Conservation (phyloP, 495 filamentous ascomycete genomes). For the Penicillium soppii region DNA sequence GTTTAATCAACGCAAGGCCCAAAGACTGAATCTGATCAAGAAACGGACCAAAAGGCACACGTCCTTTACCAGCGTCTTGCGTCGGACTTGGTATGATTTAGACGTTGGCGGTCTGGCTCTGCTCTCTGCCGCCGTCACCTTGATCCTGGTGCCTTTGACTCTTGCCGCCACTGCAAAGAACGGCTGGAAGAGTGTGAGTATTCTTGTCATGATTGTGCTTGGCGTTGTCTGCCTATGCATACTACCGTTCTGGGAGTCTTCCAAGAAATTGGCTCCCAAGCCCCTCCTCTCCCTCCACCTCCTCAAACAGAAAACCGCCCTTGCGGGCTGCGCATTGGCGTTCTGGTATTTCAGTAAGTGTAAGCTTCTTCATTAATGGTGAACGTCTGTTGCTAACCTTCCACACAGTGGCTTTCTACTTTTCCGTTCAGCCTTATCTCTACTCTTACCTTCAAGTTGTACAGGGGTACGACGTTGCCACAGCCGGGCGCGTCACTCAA, state of each 20-base stretch:
- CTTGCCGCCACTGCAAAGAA: slow-evolving; percentile 49
- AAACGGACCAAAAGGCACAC: slow-evolving; percentile 28
- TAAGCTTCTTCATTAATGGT: background rate
- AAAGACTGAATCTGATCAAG: slow-evolving; percentile 48
- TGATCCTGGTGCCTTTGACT: slow-evolving; percentile 61
- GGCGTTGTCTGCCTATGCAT: slow-evolving; percentile 55
- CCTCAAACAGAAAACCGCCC: slow-evolving; percentile 61
- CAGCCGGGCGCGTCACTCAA: slow-evolving; percentile 66
- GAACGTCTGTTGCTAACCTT: slow-evolving; percentile 24
- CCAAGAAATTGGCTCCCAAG: slow-evolving; percentile 51
- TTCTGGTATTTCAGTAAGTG: slow-evolving; percentile 61
- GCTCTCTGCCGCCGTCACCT: slow-evolving; percentile 54
- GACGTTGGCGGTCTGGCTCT: slow-evolving; percentile 59
- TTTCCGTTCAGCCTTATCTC: slow-evolving; percentile 65
- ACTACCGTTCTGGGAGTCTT: slow-evolving; percentile 64
- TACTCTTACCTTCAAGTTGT: slow-evolving; percentile 75
- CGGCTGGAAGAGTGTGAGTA: slow-evolving; percentile 55
- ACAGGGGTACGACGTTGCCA: slow-evolving; percentile 57
- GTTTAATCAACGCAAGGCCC: slow-evolving; percentile 56
- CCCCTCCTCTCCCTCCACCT: slow-evolving; percentile 58
- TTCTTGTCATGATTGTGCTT: slow-evolving; percentile 59
- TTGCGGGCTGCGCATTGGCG: slow-evolving; percentile 55
- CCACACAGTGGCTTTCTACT: slow-evolving; percentile 60
- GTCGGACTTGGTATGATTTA: slow-evolving; percentile 52
- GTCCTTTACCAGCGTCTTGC: slow-evolving; percentile 32